Evolutionary conservation across 2,329 filamentous ascomycete species (phyloP).

Genomic region (Cordyceps farinosa): DNA sequence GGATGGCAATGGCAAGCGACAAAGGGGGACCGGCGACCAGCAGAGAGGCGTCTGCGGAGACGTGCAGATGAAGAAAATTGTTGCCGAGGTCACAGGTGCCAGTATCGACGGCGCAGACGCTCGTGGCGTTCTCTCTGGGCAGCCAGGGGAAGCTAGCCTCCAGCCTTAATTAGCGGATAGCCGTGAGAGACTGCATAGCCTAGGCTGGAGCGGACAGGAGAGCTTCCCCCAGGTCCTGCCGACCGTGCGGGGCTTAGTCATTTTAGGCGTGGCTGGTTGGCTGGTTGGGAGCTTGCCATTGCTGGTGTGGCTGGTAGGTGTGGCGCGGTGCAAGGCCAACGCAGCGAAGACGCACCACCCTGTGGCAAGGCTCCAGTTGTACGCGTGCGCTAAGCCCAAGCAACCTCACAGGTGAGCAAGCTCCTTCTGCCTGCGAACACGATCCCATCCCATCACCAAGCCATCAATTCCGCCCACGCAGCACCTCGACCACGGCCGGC

Average conservation of each 20-base stretch:
- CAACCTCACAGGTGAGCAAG: slow-evolving; percentile 10
- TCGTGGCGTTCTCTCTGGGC: slow-evolving; percentile 5
- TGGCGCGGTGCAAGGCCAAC: neutral
- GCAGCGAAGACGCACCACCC: neutral
- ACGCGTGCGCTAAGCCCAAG: slow-evolving; percentile 17
- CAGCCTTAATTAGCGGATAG: neutral
- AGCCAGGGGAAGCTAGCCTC: slow-evolving; percentile 9
- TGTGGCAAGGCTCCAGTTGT: slow-evolving; percentile 19
- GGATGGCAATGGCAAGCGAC: slow-evolving; percentile 4
- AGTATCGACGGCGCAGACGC: neutral
- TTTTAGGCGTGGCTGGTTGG: slow-evolving; percentile 6
- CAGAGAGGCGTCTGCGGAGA: neutral
- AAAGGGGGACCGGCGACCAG: neutral
- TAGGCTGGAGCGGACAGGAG: slow-evolving; percentile 6
- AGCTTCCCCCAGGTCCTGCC: slow-evolving; percentile 9
- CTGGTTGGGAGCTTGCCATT: neutral
- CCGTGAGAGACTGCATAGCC: neutral
- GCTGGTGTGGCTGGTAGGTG: neutral
- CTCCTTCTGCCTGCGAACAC: slow-evolving; percentile 11
- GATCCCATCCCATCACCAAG: neutral
- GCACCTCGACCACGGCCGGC: neutral
- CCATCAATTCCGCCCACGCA: slow-evolving; percentile 16
- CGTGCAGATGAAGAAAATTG: slow-evolving; percentile 9
- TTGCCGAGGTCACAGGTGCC: slow-evolving; percentile 17
- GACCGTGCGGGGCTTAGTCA: slow-evolving; percentile 17